Evolutionary conservation across 2,329 filamentous ascomycete species (phyloP), one percentile per base, ranked within the genome.

Genomic region (Aspergillus pseudotamarii): DNA sequence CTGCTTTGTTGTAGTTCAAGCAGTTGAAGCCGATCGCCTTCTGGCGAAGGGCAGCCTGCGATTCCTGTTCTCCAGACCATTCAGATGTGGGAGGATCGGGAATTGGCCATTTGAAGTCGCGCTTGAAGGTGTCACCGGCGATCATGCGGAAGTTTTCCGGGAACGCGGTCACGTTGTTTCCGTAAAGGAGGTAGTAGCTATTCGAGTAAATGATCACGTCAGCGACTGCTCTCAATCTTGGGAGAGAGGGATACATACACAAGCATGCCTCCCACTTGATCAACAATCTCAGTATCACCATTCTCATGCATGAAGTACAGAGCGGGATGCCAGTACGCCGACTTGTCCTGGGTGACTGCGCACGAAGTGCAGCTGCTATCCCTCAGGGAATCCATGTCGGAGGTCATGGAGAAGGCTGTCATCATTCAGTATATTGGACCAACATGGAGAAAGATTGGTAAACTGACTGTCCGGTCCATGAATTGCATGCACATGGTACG

Each of bases 11-110:
- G 75, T 97, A 97, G 86, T 98, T 89, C 64, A 99, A 81, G 79
- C 95, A 98, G 84, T 98, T 98, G 86, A 97, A 97, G 4, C 95
- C 94, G 32, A 97, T 71, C 11, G 94, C 92, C 65, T 94, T 93
- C 82, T 96, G 91, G 57, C 81, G 81, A 43, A 97, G 85, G 58
- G 89, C 86, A 19, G 79, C 77, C 81, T 96, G 93, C 12, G 89
- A 90, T 71, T 86, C 85, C 64, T 89, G 86, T 6, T 88, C 80
- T 2, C 76, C 79, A 5, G 78, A 74, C 94, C 94, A 97, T 28
- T 78, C 67, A 14, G 91, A 93, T 79, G 93, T 92, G 28, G 87
- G 85, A 45, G 86, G 82, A 69, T 87, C 87, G 2, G 89, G 89
- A 66, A 92, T 85, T 0, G 89, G 86, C 61, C 89, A 84, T 12